A percentile compares a stretch with the other conserved stretches of the same genome.
Conservation (phyloP, 1,284 basidiomycete species). For the Ustilago loliicola region DNA sequence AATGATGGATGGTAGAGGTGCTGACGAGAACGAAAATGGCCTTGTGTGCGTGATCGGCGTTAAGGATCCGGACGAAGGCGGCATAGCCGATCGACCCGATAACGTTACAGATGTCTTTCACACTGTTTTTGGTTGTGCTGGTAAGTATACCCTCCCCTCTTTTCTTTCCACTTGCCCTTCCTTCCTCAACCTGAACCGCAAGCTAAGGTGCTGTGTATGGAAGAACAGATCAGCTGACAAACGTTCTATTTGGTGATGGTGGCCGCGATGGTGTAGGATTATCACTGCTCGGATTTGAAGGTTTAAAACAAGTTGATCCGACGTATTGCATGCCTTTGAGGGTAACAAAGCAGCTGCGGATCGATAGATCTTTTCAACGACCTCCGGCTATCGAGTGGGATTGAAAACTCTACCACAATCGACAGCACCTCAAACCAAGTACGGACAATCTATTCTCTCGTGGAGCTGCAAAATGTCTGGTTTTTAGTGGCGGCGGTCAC, state of each 20-base stretch:
- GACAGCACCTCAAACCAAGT: neutral
- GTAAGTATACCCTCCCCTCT: conserved; percentile 72
- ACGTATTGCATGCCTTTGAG: conserved; percentile 94
- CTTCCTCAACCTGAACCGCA: neutral
- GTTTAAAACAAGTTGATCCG: conserved; percentile 86
- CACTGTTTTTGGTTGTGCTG: conserved; percentile 91
- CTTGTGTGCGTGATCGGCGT: no score
- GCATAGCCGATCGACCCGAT: conserved; percentile 92
- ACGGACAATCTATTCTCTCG: no score
- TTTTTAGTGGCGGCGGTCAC: no score
- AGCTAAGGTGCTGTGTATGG: neutral
- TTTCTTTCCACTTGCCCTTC: no score
- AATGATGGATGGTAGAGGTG: no score
- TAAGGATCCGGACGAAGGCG: conserved; percentile 92
- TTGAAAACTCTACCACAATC: neutral
- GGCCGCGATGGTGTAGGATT: conserved; percentile 75
- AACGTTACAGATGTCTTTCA: conserved; percentile 97
- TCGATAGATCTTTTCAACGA: conserved; percentile 55
- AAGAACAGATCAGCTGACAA: neutral
- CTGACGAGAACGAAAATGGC: no score
- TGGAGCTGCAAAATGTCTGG: no score
- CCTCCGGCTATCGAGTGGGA: conserved; percentile 24
- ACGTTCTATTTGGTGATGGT: conserved; percentile 3
- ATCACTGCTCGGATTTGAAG: conserved; percentile 88
- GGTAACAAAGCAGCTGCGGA: conserved; percentile 74